Percentiles rank a stretch among this genome's conserved stretches.
These are phyloP conservation scores for Maudiozyma barnettii DNA, from an alignment of 805 yeast genomes.

Conservation along the genomic window DNA sequence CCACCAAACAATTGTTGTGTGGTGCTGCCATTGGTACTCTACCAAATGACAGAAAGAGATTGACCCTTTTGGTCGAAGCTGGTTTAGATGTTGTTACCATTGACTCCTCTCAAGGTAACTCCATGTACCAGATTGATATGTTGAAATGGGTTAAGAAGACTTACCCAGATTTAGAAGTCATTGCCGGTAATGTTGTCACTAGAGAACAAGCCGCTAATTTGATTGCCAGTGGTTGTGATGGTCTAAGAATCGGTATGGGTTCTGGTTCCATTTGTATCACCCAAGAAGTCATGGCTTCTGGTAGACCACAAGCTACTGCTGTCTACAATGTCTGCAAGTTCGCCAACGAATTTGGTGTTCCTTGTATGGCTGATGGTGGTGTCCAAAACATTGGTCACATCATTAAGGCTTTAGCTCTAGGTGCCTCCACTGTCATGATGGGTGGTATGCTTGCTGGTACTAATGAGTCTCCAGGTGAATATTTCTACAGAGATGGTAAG, in stretches of 20 bases:
- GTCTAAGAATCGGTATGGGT: conserved; percentile 98
- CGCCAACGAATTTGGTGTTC: conserved; percentile 92
- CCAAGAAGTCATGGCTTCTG: conserved; percentile 99
- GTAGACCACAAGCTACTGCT: conserved; percentile 99
- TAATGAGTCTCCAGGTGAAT: conserved; percentile 95
- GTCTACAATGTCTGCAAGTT: conserved; percentile 90
- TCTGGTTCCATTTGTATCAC: conserved; percentile 98
- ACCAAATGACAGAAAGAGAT: conserved; percentile 78
- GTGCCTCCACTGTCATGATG: conserved; percentile 98
- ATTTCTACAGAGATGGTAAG: conserved; percentile 96
- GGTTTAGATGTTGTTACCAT: conserved; percentile 94
- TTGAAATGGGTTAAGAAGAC: conserved; percentile 80
- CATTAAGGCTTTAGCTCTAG: conserved; percentile 90
- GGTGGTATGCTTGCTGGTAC: conserved; percentile 99
- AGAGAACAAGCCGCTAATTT: conserved; percentile 97
- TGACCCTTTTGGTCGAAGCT: conserved; percentile 77
- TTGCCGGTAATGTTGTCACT: conserved; percentile 98
- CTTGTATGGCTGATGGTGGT: conserved; percentile 99
- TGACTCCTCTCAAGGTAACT: conserved; percentile 97
- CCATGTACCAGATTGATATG: conserved; percentile 89
- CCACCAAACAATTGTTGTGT: conserved; percentile 91
- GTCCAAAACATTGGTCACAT: conserved; percentile 97
- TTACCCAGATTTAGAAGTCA: conserved; percentile 72
- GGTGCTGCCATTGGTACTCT: conserved; percentile 99
- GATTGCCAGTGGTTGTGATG: conserved; percentile 95